Base-by-base conservation (phyloP, 768 basidiomycete species). In the Amanita rubescens region DNA sequence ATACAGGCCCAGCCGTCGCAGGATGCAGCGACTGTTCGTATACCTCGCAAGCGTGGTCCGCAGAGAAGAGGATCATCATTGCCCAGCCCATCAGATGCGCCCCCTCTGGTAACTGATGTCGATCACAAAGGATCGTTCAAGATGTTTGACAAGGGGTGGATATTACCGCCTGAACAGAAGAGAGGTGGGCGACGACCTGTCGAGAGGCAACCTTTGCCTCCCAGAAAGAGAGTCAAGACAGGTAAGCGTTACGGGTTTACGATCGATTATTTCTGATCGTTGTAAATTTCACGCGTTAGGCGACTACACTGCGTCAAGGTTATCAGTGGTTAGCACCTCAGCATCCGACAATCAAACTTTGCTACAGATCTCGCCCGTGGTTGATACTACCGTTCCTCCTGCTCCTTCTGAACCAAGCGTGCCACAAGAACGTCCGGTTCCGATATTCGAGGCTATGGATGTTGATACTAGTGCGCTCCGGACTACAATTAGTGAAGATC, bases 121-220 rank as follows among this genome's bases (percentile, higher is more conserved):
- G 87, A 86, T 62, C 76, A 78, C 39, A 77, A 80, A 51, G 78
- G 78, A 39, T 85, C 84, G 17, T 96, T 95, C 73, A 79, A 74
- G 62, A 68, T 85, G 69, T 95, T 95, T 69, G 85, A 96, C 55
- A 73, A 75, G 20, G 93, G 93, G 0, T 94, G 91, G 92, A 90
- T 95, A 7, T 69, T 94, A 12, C 88, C 90, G 20, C 73, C 81
- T 2, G 88, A 86, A 32, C 78, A 82, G 49, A 78, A 81, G 58
- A 76, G 92, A 30, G 78, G 82, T 27, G 81, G 82, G 19, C 71
- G 87, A 12, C 65, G 68, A 19, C 62, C 72, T 12, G 56, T 75
- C 9, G 80, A 82, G 22, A 70, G 74, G 35, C 67, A 65, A n/a
- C 60, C 64, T 3, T 57, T 72, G 27, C 78, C 75, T 32, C 79